Conservation (phyloP, 106 monocot species). For the Dendrobium nobile region DNA sequence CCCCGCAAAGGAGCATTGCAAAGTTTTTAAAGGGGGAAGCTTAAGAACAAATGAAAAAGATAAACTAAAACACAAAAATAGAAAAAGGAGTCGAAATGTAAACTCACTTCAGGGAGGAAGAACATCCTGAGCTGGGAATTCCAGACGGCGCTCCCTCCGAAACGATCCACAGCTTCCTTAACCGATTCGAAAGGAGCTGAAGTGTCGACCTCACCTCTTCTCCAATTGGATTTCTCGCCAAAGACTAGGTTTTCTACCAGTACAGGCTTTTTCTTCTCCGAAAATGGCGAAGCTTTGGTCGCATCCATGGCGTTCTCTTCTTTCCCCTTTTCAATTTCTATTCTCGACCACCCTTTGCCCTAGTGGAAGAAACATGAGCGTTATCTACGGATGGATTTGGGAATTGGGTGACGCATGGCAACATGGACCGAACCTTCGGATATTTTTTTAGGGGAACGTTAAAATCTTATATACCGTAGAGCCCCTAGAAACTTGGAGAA, state of each 20-base stretch:
- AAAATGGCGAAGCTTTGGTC: neutral
- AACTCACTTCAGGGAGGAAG: conserved; percentile 20
- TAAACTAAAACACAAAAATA: neutral
- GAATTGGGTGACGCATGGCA: too few species aligned
- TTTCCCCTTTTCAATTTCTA: neutral
- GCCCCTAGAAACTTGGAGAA: too few species aligned
- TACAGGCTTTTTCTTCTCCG: neutral
- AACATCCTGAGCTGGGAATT: conserved; percentile 48
- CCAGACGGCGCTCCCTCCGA: conserved; percentile 82
- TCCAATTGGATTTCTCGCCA: conserved; percentile 9
- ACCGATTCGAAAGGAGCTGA: conserved; percentile 90
- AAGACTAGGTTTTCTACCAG: conserved; percentile 12
- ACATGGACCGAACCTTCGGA: too few species aligned
- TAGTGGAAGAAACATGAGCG: too few species aligned
- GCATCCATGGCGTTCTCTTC: neutral
- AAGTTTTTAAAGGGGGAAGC: too few species aligned
- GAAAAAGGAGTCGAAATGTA: neutral
- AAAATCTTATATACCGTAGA: too few species aligned
- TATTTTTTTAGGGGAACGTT: too few species aligned
- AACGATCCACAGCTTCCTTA: conserved; percentile 70
- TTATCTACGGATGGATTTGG: too few species aligned
- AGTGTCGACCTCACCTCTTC: conserved; percentile 81
- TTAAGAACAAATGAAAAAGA: too few species aligned
- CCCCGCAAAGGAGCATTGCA: too few species aligned
- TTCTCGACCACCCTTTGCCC: too few species aligned